phyloP scores from a whole-genome alignment of 1,284 basidiomycete species.

The Marasmius oreades region DNA sequence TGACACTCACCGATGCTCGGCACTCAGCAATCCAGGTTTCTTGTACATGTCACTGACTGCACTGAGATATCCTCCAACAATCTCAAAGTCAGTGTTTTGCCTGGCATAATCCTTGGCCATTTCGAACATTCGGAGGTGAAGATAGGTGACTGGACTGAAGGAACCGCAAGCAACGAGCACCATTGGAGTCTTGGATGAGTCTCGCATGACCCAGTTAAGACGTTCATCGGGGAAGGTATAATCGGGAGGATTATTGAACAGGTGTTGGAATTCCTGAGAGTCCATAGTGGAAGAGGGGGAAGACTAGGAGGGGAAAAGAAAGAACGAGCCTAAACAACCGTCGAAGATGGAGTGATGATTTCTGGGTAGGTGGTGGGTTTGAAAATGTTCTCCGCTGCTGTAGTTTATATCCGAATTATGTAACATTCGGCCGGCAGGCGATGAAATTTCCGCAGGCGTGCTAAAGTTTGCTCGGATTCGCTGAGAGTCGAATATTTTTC shows the following conservation, averaged over 20 bases:
- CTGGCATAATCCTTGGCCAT: constrained; percentile 96
- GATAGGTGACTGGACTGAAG: constrained; percentile 80
- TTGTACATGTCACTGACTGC: constrained; percentile 94
- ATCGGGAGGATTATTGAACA: constrained; percentile 53
- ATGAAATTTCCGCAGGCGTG: too few species aligned
- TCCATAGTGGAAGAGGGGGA: neutral
- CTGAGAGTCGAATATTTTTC: too few species aligned
- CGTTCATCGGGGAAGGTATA: constrained; percentile 69
- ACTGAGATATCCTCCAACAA: constrained; percentile 91
- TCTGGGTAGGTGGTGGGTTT: neutral
- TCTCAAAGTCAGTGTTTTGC: constrained; percentile 91
- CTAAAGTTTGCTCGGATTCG: too few species aligned
- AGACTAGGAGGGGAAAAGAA: neutral
- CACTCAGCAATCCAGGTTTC: constrained; percentile 83
- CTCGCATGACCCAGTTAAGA: constrained; percentile 52
- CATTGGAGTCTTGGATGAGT: constrained; percentile 65
- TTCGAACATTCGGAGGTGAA: constrained; percentile 94
- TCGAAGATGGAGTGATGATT: neutral
- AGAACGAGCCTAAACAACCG: neutral
- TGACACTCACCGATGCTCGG: constrained; percentile 66
- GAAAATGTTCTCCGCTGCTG: neutral
- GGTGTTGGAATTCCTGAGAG: neutral
- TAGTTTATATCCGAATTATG: too few species aligned
- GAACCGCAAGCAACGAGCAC: constrained; percentile 80
- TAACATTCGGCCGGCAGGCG: too few species aligned